A percentile compares a stretch with the other conserved stretches of the same genome.
These are phyloP conservation scores for Cryphonectria japonica DNA, from an alignment of 2,329 filamentous ascomycete species.

Conservation along the genomic window DNA sequence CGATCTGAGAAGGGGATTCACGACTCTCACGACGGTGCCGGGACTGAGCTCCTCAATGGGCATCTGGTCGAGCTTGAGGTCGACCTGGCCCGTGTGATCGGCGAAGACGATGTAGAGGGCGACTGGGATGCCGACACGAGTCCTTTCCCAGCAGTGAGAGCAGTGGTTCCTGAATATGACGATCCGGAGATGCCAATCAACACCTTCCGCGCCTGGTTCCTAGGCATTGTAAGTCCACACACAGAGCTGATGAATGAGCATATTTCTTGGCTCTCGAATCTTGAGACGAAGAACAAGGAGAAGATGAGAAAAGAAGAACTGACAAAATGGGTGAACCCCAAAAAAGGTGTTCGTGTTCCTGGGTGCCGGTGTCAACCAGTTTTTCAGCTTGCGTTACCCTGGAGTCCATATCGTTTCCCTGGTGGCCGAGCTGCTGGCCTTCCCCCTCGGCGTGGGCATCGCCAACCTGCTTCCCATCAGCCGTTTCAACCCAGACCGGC, in stretches of 20 bases:
- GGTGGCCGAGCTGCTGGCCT: conserved; percentile 50
- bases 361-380: conserved; percentile 51
- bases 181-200: conserved; percentile 45
- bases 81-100: conserved; percentile 36
- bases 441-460: conserved; percentile 45
- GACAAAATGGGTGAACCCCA: background rate
- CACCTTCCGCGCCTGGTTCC: conserved; percentile 49
- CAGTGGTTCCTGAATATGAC: conserved; percentile 40
- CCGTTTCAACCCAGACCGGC: conserved; percentile 45
- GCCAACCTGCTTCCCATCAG: conserved; percentile 45
- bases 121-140: conserved; percentile 39
- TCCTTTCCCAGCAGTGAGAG: conserved; percentile 39
- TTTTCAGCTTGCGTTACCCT: conserved; percentile 51
- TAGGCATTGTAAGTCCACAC: conserved; percentile 42
- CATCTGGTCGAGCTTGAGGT: conserved; percentile 40
- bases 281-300: no score
- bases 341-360: conserved; percentile 47
- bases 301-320: background rate
- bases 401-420: conserved; percentile 49
- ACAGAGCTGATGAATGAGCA: background rate
- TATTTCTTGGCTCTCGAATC: no score
- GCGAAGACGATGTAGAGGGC: conserved; percentile 36
- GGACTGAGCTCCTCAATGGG: conserved; percentile 31
- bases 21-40: conserved; percentile 9
- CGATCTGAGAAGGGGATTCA: conserved; percentile 16